Conservation (phyloP, 306 rosid genomes). For the Citrullus mucosospermus region DNA sequence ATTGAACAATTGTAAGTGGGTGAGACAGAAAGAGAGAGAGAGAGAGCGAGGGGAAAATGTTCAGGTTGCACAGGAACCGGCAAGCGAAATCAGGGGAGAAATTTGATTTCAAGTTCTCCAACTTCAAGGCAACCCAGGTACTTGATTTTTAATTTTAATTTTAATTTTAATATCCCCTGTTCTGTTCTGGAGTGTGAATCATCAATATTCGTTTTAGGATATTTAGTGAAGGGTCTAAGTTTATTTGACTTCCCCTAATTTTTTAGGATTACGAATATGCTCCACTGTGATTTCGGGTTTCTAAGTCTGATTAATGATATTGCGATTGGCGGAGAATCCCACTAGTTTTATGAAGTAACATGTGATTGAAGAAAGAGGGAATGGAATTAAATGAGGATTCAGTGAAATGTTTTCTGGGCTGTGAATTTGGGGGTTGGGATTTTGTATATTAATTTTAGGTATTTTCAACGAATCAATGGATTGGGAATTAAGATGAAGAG, state of each 20-base stretch:
- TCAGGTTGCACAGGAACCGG: slow-evolving; percentile 57
- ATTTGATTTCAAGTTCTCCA: slow-evolving; percentile 28
- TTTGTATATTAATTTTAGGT: too few species aligned
- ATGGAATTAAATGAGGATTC: too few species aligned
- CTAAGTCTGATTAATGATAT: background rate
- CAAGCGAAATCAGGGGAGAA: slow-evolving; percentile 39
- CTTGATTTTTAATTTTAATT: background rate
- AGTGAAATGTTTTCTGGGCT: too few species aligned
- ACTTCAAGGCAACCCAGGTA: slow-evolving; percentile 32
- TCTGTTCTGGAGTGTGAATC: background rate
- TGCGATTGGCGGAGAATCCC: background rate
- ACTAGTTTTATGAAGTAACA: background rate
- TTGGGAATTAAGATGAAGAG: background rate
- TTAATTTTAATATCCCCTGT: background rate
- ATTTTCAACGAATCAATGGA: background rate
- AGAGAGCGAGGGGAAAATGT: slow-evolving; percentile 23
- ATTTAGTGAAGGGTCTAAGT: background rate
- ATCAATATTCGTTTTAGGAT: background rate
- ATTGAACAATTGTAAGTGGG: background rate
- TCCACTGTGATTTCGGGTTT: background rate
- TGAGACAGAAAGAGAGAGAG: slow-evolving; percentile 2
- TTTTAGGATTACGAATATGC: background rate
- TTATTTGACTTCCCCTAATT: background rate
- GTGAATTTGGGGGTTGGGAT: too few species aligned
- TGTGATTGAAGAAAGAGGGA: background rate